phyloP scores from a whole-genome alignment of 78 protist genomes.

The Monosiga brevicollis region DNA sequence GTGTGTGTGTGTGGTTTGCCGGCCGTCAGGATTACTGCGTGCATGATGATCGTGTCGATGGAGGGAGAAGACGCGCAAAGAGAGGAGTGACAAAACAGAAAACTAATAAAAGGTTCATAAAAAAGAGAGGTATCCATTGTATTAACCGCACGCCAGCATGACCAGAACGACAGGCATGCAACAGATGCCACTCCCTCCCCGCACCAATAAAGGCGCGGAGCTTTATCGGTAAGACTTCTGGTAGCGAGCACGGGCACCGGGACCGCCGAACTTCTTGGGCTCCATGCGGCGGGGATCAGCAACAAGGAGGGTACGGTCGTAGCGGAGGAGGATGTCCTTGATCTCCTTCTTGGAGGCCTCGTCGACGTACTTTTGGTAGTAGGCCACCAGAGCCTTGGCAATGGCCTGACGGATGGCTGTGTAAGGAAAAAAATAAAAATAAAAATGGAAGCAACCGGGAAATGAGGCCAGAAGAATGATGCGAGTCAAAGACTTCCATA shows the following conservation, averaged over 20 bases:
- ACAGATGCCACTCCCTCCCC: too few species aligned
- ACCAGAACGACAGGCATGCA: too few species aligned
- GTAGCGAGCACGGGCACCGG: slow-evolving; percentile 96
- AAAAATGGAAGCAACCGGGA: background rate
- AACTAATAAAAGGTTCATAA: too few species aligned
- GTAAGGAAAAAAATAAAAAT: background rate
- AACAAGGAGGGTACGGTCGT: slow-evolving; percentile 95
- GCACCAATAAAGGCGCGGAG: too few species aligned
- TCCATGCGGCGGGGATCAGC: slow-evolving; percentile 99
- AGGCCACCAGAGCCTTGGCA: slow-evolving; percentile 94
- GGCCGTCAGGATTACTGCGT: too few species aligned
- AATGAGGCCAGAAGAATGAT: background rate
- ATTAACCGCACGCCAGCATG: too few species aligned
- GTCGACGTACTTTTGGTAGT: slow-evolving; percentile 97
- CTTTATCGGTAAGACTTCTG: slow-evolving; percentile 98
- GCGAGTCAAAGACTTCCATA: background rate
- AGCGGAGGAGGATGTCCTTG: slow-evolving; percentile 76
- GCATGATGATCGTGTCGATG: too few species aligned
- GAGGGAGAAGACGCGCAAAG: too few species aligned
- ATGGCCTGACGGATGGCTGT: slow-evolving; percentile 96
- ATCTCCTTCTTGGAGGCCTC: slow-evolving; percentile 89
- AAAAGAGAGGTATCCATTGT: too few species aligned
- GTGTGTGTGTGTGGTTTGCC: too few species aligned
- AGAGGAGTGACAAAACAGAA: too few species aligned
- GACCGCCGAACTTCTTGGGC: slow-evolving; percentile 99